Conservation (phyloP, 257 asterid genomes). For the Salvia rosmarinus region DNA sequence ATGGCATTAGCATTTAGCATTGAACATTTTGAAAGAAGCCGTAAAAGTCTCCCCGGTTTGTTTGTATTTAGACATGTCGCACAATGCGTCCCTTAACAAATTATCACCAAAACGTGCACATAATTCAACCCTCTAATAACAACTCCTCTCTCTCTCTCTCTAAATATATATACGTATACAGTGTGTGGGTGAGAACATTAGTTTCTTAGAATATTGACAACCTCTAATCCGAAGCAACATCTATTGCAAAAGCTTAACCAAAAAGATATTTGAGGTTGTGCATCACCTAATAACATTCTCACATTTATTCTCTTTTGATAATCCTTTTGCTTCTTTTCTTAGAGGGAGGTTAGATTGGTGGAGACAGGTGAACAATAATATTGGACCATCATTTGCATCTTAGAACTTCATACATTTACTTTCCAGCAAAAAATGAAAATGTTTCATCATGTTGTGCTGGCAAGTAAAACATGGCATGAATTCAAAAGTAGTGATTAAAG, state of each 20-base stretch:
- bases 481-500: neutral
- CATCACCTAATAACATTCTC: neutral
- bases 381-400: neutral
- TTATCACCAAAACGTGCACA: slow-evolving; percentile 45
- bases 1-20: slow-evolving; percentile 24
- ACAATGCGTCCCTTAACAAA: slow-evolving; percentile 43
- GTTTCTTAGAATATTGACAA: slow-evolving; percentile 10
- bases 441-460: neutral
- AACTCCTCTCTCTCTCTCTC: neutral
- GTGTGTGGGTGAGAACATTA: neutral
- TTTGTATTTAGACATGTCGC: slow-evolving; percentile 51
- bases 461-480: neutral
- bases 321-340: neutral
- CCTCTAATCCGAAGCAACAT: slow-evolving; percentile 27
- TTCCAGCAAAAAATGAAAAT: neutral
- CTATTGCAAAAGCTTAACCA: slow-evolving; percentile 15
- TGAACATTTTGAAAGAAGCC: slow-evolving; percentile 35
- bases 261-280: neutral
- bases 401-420: neutral
- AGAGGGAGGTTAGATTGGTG: slow-evolving; percentile 1
- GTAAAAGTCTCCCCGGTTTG: slow-evolving; percentile 33
- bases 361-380: slow-evolving; percentile 4
- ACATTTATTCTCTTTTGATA: neutral
- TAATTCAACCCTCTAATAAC: slow-evolving; percentile 33
- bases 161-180: too few relatives aligned